Evolutionary conservation across 805 yeast species (phyloP).

Genomic region (Tetrapisispora pingtungensis): DNA sequence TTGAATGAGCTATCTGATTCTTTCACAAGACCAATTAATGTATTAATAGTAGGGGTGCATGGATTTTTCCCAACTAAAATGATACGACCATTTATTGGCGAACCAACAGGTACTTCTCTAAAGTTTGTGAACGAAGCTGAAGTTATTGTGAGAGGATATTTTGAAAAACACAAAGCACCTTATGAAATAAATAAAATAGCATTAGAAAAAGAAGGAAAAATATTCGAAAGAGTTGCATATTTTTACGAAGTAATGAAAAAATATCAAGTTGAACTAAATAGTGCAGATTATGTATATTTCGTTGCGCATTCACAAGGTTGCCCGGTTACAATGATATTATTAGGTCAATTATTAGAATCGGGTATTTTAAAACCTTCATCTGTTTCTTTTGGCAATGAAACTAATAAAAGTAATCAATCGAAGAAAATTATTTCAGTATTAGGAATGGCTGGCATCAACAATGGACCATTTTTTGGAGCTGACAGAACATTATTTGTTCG

Average conservation of each 20-base stretch:
- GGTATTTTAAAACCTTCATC: constrained; percentile 35
- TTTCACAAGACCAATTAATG: constrained; percentile 37
- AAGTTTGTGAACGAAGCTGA: constrained; percentile 90
- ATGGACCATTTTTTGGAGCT: constrained; percentile 90
- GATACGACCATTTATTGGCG: constrained; percentile 80
- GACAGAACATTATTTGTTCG: constrained; percentile 76
- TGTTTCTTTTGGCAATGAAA: constrained; percentile 12
- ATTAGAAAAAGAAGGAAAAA: constrained; percentile 85
- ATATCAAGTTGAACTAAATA: constrained; percentile 42
- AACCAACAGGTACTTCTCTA: constrained; percentile 92
- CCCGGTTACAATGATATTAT: constrained; percentile 73
- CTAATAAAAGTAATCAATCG: constrained; percentile 4
- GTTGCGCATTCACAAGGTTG: constrained; percentile 96
- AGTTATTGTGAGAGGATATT: constrained; percentile 60
- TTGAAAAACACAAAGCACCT: constrained; percentile 31
- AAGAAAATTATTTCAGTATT: constrained; percentile 54
- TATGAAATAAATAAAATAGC: constrained; percentile 80
- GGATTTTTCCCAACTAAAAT: constrained; percentile 90
- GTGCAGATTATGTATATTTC: constrained; percentile 82
- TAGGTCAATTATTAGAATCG: constrained; percentile 61
- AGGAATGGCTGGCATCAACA: constrained; percentile 92
- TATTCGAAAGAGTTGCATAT: constrained; percentile 74
- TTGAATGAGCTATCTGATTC: constrained; percentile 14
- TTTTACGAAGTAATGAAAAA: constrained; percentile 62
- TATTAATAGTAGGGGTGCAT: constrained; percentile 84